Evolutionary conservation across 1,139 yeast species (phyloP), one percentile per base, ranked within the genome.

Genomic region (Kluyveromyces sp.): DNA sequence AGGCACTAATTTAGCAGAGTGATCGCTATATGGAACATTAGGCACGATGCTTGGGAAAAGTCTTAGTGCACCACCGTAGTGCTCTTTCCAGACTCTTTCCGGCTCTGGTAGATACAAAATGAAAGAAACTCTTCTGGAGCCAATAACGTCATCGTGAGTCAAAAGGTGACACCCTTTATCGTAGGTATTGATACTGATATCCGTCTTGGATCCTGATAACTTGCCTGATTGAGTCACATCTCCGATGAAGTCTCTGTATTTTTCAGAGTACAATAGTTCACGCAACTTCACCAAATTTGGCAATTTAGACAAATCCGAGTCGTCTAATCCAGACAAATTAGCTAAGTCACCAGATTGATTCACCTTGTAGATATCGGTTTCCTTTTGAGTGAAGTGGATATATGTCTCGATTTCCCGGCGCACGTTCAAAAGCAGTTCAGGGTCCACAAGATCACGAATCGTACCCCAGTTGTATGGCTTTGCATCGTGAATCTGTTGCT

Each of bases 141-240:
- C 98, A 64, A 94, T 92, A 31, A 94, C 98, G 66, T 94, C 98
- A 66, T 94, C 98, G 63, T 94, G 99, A 10, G 96, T 88, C 50
- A 94, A 72, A 53, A 94, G 70, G 67, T 94, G 99, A 61, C 97
- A 92, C 2, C 97, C 95, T 60, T 86, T 85, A 45, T 85, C 83
- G 67, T 94, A 94, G 2, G 95, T 82, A 62, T 92, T 92, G 57
- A 92, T 78, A 50, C 95, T 83, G 82, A 94, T 82, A 64, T 94
- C 99, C 34, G 95, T 90, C 63, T 88, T 88, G 33, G 74, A 61
- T 5, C 97, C 97, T 55, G 96, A 85, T 45, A 94, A 69, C 54
- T 88, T 85, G 0, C 98, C 98, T 52, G 95, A 80, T 4, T 88
- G 89, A 0, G 97, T 86, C 25, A 92, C 83, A 42, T 73, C 67